Evolutionary conservation across 2,329 filamentous ascomycete species (phyloP), one percentile per base, ranked within the genome.

Genomic region (Dactylellina sp.): DNA sequence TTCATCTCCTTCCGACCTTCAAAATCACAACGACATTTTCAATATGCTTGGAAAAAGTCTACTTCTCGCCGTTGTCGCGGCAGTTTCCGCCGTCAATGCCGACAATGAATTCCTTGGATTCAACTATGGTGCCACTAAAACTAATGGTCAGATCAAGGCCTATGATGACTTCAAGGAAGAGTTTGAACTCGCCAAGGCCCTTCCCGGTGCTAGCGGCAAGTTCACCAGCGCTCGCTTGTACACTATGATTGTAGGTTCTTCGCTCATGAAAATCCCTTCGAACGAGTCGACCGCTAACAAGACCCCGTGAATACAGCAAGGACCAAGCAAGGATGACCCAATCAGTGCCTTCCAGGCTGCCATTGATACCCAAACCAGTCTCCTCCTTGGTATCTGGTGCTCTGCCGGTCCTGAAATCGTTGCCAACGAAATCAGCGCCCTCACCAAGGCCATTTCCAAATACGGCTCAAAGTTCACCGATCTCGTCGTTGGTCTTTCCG

Each of bases 381-480:
- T 97, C 24, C 86, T 97, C 9, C 87, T 97, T 11, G 92, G 92
- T 77, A 83, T 97, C 56, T 97, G 93, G 93, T 87, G 88, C 7
- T 94, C 91, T 0, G 90, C 84, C 42, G 89, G 89, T 55, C 83
- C 86, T 62, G 84, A 82, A 3, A 81, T 80, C 20, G 89, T 96
- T 81, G 82, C 85, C 80, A 91, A 92, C 80, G 92, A 97, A 83
- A 82, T 96, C 52, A 80, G 84, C 1, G 92, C 92, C 12, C 85
- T 97, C 53, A 86, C 86, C 80, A 82, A 84, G 46, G 91, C 92
- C 77, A 89, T 93, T 76, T 77, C 81, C 53, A 84, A 88, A 79
- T 93, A 92, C 80, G 91, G 91, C 66, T 81, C 83, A 7, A 82
- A 85, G 52, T 88, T 96, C 78, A 85, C 85, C 40, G 83, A 85